These are phyloP conservation scores for Candida michaelii DNA, from an alignment of 805 yeast species.

Conservation along the genomic window DNA sequence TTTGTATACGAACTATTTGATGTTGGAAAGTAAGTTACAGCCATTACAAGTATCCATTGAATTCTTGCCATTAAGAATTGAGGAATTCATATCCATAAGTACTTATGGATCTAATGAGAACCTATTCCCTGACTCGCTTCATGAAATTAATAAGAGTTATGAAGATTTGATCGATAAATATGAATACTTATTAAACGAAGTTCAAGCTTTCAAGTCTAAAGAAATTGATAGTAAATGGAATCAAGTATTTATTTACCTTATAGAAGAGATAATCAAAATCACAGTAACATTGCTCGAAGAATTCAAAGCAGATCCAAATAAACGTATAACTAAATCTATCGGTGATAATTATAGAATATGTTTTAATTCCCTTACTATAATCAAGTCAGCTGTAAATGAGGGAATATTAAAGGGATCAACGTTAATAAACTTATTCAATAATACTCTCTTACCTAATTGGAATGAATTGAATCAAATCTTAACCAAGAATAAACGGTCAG, in stretches of 20 bases:
- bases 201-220: conserved; percentile 43
- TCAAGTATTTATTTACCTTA: conserved; percentile 48
- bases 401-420: conserved; percentile 35
- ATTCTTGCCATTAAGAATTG: conserved; percentile 52
- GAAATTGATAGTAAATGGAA: conserved; percentile 58
- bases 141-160: conserved; percentile 37
- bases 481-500: not conserved
- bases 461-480: conserved; percentile 18
- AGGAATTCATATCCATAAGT: conserved; percentile 34
- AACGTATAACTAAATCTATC: conserved; percentile 26
- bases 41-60: conserved; percentile 55
- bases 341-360: conserved; percentile 36
- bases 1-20: conserved; percentile 42
- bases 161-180: conserved; percentile 40
- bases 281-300: conserved; percentile 11
- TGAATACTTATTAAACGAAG: conserved; percentile 39
- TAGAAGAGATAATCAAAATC: conserved; percentile 35
- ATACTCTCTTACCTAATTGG: conserved; percentile 28
- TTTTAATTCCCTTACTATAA: conserved; percentile 36
- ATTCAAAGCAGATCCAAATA: conserved; percentile 10
- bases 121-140: conserved; percentile 28
- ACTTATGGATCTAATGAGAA: not conserved
- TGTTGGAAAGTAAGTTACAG: conserved; percentile 40
- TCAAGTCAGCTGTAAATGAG: conserved; percentile 36
- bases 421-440: conserved; percentile 23